phyloP scores from a whole-genome alignment of 2,329 filamentous ascomycete species.

The Pseudocercospora crystallina region DNA sequence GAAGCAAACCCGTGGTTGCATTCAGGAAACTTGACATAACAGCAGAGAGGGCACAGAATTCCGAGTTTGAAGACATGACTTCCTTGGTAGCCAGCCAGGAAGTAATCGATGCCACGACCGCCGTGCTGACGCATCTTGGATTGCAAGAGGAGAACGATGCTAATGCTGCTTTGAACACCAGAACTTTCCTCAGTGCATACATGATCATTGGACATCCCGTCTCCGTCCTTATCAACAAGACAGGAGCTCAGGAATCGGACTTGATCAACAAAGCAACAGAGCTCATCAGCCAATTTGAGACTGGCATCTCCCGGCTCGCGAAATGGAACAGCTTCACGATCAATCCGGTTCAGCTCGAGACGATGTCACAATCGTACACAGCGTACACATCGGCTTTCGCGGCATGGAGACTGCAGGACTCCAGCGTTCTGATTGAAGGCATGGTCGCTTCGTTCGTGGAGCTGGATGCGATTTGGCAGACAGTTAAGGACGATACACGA shows the following conservation, averaged over 20 bases:
- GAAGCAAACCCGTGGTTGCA: constrained; percentile 61
- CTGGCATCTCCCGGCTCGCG: constrained; percentile 65
- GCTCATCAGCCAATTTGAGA: constrained; percentile 75
- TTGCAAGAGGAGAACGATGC: constrained; percentile 60
- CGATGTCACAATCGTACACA: constrained; percentile 68
- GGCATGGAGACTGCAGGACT: constrained; percentile 80
- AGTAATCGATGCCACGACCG: constrained; percentile 65
- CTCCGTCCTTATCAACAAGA: constrained; percentile 74
- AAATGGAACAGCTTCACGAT: constrained; percentile 66
- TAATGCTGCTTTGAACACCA: constrained; percentile 64
- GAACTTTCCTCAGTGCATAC: constrained; percentile 77
- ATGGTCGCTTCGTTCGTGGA: constrained; percentile 87
- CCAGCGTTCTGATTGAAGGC: constrained; percentile 72
- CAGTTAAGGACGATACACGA: constrained; percentile 74
- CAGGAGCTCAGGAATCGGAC: constrained; percentile 67
- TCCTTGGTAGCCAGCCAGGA: constrained; percentile 65
- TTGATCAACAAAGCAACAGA: constrained; percentile 76
- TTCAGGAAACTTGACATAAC: constrained; percentile 68
- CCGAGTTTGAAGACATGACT: constrained; percentile 73
- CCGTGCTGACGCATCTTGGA: constrained; percentile 68
- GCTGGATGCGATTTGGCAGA: constrained; percentile 79
- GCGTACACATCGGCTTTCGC: constrained; percentile 77
- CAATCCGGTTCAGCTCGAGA: constrained; percentile 61
- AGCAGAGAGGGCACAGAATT: constrained; percentile 68
- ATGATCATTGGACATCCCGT: constrained; percentile 77